These are phyloP conservation scores for Hebeloma cylindrosporum DNA, from an alignment of 768 basidiomycete genomes.

Conservation along the genomic window DNA sequence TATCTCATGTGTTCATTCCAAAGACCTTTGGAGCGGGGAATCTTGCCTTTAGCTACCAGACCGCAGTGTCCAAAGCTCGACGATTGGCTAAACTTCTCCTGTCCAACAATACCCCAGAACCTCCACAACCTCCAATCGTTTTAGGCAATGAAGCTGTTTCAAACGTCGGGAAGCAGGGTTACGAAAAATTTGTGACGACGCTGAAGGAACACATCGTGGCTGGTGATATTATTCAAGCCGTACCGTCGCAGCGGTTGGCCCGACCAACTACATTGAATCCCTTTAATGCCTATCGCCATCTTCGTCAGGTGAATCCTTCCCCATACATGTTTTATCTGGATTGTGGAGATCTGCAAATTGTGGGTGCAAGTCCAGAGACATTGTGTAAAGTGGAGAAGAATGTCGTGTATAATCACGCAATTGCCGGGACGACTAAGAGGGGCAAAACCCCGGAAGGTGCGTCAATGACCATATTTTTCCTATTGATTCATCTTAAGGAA, in stretches of 20 bases:
- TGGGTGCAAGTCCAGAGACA: constrained; percentile 98
- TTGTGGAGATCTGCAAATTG: constrained; percentile 89
- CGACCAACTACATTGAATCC: constrained; percentile 88
- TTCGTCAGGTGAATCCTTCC: constrained; percentile 94
- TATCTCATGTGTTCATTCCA: constrained; percentile 93
- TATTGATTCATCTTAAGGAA: too few species aligned
- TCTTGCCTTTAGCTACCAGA: constrained; percentile 84
- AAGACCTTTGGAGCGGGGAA: constrained; percentile 63
- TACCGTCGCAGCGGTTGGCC: constrained; percentile 89
- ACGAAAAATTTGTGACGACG: constrained; percentile 86
- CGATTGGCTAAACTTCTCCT: constrained; percentile 74
- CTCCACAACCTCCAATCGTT: constrained; percentile 61
- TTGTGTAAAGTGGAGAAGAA: constrained; percentile 93
- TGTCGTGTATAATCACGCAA: constrained; percentile 95
- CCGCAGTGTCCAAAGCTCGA: constrained; percentile 79
- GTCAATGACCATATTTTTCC: too few species aligned
- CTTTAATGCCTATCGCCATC: constrained; percentile 94
- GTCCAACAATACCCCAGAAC: constrained; percentile 54
- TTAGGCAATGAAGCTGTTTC: constrained; percentile 72
- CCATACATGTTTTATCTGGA: constrained; percentile 99
- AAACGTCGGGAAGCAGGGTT: constrained; percentile 92
- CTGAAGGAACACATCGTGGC: constrained; percentile 93
- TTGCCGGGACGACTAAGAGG: constrained; percentile 90
- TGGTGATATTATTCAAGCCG: constrained; percentile 98
- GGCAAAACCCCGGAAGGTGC: constrained; percentile 84